Evolutionary conservation across 495 filamentous ascomycete genomes (phyloP).

Genomic region (Durotheca rogersii): DNA sequence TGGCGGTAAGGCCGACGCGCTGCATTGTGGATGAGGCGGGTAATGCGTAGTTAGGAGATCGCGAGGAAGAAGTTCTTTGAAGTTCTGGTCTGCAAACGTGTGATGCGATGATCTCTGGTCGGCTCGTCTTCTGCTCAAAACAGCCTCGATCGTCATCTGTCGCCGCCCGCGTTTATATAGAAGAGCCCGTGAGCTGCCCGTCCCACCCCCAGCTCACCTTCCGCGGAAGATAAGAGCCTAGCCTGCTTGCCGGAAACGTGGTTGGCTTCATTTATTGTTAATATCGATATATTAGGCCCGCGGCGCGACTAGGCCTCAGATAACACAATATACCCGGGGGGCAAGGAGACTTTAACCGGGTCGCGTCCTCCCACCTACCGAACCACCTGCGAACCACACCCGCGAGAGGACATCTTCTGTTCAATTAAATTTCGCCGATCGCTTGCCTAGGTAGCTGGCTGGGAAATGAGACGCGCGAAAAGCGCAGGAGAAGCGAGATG

Average conservation of each 20-base stretch:
- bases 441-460: conserved; percentile 19
- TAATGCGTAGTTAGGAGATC: conserved; percentile 1
- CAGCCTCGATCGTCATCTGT: conserved; percentile 19
- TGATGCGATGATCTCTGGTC: no score
- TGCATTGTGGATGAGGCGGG: conserved; percentile 26
- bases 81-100: conserved; percentile 7
- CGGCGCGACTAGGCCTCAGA: conserved; percentile 28
- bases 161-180: conserved; percentile 24
- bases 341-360: conserved; percentile 33
- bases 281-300: conserved; percentile 34
- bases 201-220: conserved; percentile 21
- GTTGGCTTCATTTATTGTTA: conserved; percentile 35
- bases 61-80: conserved; percentile 5
- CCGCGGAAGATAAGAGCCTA: conserved; percentile 28
- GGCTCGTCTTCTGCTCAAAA: conserved; percentile 18
- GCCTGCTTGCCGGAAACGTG: conserved; percentile 21
- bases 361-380: conserved; percentile 30
- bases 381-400: conserved; percentile 27
- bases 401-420: conserved; percentile 13
- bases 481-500: conserved; percentile 2
- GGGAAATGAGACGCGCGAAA: conserved; percentile 3
- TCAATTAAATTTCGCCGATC: conserved; percentile 12
- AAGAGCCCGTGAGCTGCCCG: conserved; percentile 8
- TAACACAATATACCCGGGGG: conserved; percentile 34
- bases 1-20: conserved; percentile 24